A percentile compares a stretch with the other conserved stretches of the same genome.
These are phyloP conservation scores for Sclerotinia trifoliorum DNA, from an alignment of 2,329 filamentous ascomycete species.

Conservation along the genomic window DNA sequence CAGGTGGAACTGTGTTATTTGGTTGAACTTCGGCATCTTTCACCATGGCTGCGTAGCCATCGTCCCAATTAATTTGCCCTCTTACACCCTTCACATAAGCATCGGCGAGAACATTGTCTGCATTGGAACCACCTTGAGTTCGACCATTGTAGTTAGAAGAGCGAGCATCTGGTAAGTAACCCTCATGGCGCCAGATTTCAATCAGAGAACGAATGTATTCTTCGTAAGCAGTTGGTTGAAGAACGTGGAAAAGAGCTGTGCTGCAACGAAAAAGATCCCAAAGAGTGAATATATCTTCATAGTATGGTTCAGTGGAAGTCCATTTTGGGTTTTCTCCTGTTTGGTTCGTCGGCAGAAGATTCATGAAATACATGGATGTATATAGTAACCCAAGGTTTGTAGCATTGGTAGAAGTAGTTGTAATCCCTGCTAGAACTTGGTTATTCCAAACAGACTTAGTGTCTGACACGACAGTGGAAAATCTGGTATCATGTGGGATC, in stretches of 20 bases:
- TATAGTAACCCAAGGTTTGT: constrained; percentile 62
- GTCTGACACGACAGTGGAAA: constrained; percentile 41
- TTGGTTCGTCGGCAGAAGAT: constrained; percentile 55
- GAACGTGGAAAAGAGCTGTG: constrained; percentile 62
- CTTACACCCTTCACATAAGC: constrained; percentile 66
- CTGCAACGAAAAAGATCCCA: constrained; percentile 66
- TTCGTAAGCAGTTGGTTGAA: constrained; percentile 62
- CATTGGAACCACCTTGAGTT: constrained; percentile 67
- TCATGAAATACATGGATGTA: constrained; percentile 59
- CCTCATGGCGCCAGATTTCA: constrained; percentile 64
- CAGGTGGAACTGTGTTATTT: constrained; percentile 57
- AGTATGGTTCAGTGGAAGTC: constrained; percentile 64
- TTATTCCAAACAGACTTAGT: constrained; percentile 21
- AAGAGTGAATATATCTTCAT: constrained; percentile 69
- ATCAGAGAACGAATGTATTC: constrained; percentile 66
- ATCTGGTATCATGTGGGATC: constrained; percentile 45
- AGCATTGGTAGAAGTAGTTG: constrained; percentile 55
- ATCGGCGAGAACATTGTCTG: constrained; percentile 70
- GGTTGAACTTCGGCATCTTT: constrained; percentile 66
- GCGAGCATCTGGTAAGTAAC: constrained; percentile 63
- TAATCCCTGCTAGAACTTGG: constrained; percentile 43
- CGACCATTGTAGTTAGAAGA: constrained; percentile 69
- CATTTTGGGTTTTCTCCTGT: constrained; percentile 70
- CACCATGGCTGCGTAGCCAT: constrained; percentile 61
- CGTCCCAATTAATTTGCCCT: constrained; percentile 62